A percentile compares a stretch with the other conserved stretches of the same genome.
phyloP scores from a whole-genome alignment of 2,329 filamentous ascomycete species.

The Diaporthe ampelina region DNA sequence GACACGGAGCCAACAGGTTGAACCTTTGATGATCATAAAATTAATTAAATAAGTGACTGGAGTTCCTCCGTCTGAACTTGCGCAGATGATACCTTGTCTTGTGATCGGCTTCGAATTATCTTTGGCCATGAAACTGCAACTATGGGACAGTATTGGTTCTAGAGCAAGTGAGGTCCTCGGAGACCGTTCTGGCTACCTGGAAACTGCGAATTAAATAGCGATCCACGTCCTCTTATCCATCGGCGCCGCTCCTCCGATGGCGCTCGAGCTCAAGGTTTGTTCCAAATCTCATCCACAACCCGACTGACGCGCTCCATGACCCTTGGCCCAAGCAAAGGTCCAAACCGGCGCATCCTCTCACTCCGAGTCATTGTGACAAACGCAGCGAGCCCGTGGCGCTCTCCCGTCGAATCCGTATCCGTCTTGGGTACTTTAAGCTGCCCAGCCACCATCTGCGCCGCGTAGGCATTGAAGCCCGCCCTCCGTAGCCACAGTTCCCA shows the following conservation, averaged over 20 bases:
- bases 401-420: constrained; percentile 33
- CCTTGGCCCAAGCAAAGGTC: constrained; percentile 64
- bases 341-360: constrained; percentile 65
- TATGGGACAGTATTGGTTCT: not conserved
- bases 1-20: too few relatives aligned
- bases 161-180: constrained; percentile 8
- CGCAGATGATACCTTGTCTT: not conserved
- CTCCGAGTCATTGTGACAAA: constrained; percentile 70
- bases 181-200: not conserved
- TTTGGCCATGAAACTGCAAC: not conserved
- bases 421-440: constrained; percentile 55
- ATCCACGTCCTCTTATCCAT: not conserved
- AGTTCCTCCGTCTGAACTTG: too few relatives aligned
- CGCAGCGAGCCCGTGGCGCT: constrained; percentile 60
- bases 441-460: constrained; percentile 74
- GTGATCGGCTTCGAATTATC: not conserved
- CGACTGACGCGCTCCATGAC: constrained; percentile 66
- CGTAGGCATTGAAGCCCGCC: constrained; percentile 78
- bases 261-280: constrained; percentile 61
- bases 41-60: too few relatives aligned
- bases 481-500: constrained; percentile 78
- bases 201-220: not conserved
- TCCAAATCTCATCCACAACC: constrained; percentile 66
- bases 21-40: not conserved
- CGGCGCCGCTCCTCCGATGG: constrained; percentile 55